phyloP scores from a whole-genome alignment of 2,329 filamentous ascomycete species.

The Lasiodiplodia sp. region DNA sequence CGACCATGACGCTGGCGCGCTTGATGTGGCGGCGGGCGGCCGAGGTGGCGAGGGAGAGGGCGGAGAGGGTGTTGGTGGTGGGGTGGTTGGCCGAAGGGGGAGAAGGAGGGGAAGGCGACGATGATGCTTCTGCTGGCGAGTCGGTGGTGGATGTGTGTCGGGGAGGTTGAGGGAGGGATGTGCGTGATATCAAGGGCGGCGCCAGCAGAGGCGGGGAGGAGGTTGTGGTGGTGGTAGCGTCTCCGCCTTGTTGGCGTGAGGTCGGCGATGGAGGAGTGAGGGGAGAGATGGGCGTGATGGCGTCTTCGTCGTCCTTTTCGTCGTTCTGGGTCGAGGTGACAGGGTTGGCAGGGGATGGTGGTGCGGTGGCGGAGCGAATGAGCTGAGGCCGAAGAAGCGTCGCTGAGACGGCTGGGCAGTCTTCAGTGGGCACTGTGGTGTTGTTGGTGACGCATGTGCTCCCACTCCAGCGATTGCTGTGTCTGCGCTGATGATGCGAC shows the following conservation, averaged over 20 bases:
- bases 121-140: neutral
- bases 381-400: neutral
- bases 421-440: neutral
- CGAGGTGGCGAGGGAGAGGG: neutral
- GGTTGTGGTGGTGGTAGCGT: neutral
- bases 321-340: neutral
- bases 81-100: neutral
- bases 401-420: neutral
- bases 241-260: neutral
- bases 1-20: slow-evolving; percentile 30
- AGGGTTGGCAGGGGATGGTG: neutral
- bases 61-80: neutral
- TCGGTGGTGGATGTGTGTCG: neutral
- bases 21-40: slow-evolving; percentile 31
- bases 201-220: neutral
- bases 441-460: neutral
- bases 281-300: neutral
- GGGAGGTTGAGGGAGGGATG: neutral
- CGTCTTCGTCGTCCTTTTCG: neutral
- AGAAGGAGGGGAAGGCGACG: neutral
- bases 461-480: slow-evolving; percentile 8
- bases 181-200: neutral
- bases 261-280: neutral
- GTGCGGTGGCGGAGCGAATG: neutral
- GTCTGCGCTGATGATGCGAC: too few relatives aligned